Conservation (phyloP, 768 basidiomycete species). For the Collybiopsis confluens region DNA sequence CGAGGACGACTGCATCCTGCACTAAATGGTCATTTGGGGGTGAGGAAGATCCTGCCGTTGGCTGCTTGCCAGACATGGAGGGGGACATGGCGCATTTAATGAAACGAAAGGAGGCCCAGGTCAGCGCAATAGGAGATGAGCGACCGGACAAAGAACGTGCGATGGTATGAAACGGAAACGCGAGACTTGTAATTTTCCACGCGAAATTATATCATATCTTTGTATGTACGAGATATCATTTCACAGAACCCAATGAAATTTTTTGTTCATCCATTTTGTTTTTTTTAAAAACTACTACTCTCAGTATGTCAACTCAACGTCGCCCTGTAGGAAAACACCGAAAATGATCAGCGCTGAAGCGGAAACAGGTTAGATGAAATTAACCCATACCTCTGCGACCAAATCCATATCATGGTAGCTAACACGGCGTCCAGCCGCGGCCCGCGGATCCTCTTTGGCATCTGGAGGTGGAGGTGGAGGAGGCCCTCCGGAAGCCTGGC, state of each 20-base stretch:
- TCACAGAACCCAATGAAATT: too few species aligned
- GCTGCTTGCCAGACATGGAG: not conserved
- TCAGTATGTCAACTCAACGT: constrained; percentile 51
- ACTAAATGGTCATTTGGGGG: constrained; percentile 42
- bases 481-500: constrained; percentile 42
- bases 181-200: too few species aligned
- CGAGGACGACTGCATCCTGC: constrained; percentile 42
- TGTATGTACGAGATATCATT: too few species aligned
- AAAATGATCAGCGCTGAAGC: constrained; percentile 9
- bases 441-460: constrained; percentile 89
- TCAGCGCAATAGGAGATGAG: not conserved
- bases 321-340: constrained; percentile 38
- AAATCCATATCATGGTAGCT: constrained; percentile 96
- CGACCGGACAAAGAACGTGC: not conserved
- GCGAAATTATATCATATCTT: too few species aligned
- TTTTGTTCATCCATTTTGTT: too few species aligned
- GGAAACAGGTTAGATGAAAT: constrained; percentile 14
- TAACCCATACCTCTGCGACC: constrained; percentile 70
- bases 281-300: not conserved
- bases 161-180: too few species aligned
- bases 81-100: not conserved
- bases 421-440: constrained; percentile 82
- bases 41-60: not conserved
- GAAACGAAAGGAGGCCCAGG: not conserved
- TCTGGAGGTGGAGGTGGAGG: constrained; percentile 82